A percentile compares a stretch with the other conserved stretches of the same genome.
Evolutionary conservation across 495 filamentous ascomycete genomes (phyloP).

Genomic region (Penicillium verhagenii): DNA sequence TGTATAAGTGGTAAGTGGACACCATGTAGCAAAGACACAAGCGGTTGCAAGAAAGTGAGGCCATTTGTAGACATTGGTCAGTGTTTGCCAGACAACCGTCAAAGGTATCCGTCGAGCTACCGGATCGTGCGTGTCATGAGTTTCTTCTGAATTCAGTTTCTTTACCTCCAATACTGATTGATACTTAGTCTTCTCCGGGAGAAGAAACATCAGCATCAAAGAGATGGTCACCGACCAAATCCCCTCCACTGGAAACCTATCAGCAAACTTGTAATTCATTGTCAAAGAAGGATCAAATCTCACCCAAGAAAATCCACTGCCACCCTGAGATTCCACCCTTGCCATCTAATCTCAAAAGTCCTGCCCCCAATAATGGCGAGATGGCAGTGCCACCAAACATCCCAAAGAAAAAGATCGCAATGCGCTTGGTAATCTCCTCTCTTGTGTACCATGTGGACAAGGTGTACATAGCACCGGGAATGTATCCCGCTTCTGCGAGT

Average conservation of each 20-base stretch:
- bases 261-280: neutral
- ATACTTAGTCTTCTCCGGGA: conserved; percentile 24
- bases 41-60: conserved; percentile 38
- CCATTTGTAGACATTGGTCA: conserved; percentile 28
- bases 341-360: conserved; percentile 47
- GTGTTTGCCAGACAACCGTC: conserved; percentile 10
- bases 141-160: neutral
- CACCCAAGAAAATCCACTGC: conserved; percentile 57
- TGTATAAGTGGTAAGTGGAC: conserved; percentile 37
- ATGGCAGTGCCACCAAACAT: conserved; percentile 48
- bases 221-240: conserved; percentile 28
- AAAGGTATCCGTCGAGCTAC: conserved; percentile 1
- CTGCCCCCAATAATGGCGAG: conserved; percentile 46
- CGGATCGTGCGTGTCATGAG: neutral
- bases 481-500: conserved; percentile 55
- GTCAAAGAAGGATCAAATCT: neutral
- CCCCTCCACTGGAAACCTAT: conserved; percentile 42
- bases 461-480: conserved; percentile 55
- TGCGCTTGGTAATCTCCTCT: conserved; percentile 47
- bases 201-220: conserved; percentile 38
- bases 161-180: neutral
- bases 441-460: conserved; percentile 57
- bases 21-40: conserved; percentile 36
- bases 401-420: conserved; percentile 54
- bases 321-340: conserved; percentile 49